Evolutionary conservation across 148 eudicot genomes (phyloP).

Genomic region (Cornus kousa): DNA sequence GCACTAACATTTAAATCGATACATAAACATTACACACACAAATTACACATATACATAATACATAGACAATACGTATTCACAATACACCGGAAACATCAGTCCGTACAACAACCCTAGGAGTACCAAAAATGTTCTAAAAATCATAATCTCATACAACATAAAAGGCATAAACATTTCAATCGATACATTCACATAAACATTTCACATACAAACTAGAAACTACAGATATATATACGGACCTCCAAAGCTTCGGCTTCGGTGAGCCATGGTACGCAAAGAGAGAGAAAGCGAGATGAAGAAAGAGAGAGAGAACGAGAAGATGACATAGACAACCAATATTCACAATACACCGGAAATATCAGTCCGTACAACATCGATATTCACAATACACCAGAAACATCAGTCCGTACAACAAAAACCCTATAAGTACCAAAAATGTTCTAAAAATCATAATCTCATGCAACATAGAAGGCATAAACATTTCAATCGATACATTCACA

Average conservation of each 20-base stretch:
- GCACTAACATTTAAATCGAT: background rate
- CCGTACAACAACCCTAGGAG: background rate
- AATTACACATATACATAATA: no score
- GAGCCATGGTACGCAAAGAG: no score
- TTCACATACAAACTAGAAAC: no score
- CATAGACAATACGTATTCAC: background rate
- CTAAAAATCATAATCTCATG: background rate
- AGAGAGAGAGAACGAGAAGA: background rate
- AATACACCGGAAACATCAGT: background rate
- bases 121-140: no score
- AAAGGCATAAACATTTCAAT: background rate
- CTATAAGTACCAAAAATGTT: background rate
- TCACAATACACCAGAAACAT: background rate
- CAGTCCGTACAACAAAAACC: background rate
- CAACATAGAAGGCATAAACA: background rate
- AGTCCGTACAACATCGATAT: no score
- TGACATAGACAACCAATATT: background rate
- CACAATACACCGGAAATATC: no score
- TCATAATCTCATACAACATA: background rate
- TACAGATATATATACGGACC: background rate
- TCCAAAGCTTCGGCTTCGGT: background rate
- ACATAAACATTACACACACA: background rate
- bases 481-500: background rate
- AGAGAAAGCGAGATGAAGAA: no score
- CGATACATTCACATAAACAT: background rate